A percentile compares a stretch with the other conserved stretches of the same genome.
Conservation (phyloP, 2,329 filamentous ascomycete genomes). For the Pleomassaria siparia region DNA sequence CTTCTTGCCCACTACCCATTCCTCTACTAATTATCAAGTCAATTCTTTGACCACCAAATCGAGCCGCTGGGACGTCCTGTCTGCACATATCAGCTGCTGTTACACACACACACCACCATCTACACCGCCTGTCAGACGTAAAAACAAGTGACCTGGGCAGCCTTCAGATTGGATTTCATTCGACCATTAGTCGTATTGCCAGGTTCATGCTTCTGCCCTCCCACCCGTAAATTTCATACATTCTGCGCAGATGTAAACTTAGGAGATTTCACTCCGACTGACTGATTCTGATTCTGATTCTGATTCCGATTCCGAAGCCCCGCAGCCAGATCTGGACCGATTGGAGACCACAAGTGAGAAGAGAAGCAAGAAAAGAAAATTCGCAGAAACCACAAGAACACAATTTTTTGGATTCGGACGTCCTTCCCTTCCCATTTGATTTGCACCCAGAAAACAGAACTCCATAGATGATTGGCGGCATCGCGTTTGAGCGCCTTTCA, state of each 20-base stretch:
- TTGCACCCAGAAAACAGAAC: constrained; percentile 1
- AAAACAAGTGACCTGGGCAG: not conserved
- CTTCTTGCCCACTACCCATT: not conserved
- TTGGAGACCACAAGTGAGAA: not conserved
- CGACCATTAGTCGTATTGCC: too few species aligned
- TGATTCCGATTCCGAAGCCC: too few species aligned
- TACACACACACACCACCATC: not conserved
- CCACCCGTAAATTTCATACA: not conserved
- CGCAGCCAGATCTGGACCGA: too few species aligned
- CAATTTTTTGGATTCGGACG: constrained; percentile 5
- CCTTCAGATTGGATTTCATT: constrained; percentile 1
- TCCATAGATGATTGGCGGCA: not conserved
- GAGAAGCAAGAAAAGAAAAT: not conserved
- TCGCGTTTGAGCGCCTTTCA: not conserved
- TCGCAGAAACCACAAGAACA: constrained; percentile 2
- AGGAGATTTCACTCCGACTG: too few species aligned
- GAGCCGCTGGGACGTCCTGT: not conserved
- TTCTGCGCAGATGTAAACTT: too few species aligned
- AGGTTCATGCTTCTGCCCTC: not conserved
- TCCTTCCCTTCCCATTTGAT: constrained; percentile 3
- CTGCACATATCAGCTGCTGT: too few species aligned
- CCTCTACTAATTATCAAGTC: not conserved
- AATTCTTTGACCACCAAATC: too few species aligned
- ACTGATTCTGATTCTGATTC: too few species aligned
- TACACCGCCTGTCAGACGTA: not conserved